Percentiles rank a stretch among this genome's conserved stretches.
These are phyloP conservation scores for Paecilomyces variotii DNA, from an alignment of 2,329 filamentous ascomycete genomes.

Conservation along the genomic window DNA sequence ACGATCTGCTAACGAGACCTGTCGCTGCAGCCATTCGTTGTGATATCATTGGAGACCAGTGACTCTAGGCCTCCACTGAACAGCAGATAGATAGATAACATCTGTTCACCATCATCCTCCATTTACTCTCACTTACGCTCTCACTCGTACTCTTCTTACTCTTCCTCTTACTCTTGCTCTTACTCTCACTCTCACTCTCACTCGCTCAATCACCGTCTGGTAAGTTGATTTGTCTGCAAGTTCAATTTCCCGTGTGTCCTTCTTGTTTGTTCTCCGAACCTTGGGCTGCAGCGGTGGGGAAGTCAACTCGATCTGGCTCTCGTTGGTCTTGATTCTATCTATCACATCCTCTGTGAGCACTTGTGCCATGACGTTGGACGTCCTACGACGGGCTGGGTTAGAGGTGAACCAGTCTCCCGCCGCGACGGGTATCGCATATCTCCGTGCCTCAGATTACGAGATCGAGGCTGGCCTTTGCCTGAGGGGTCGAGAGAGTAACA, in stretches of 20 bases:
- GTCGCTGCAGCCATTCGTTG: not conserved
- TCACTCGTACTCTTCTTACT: too few species aligned
- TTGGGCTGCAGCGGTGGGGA: not conserved
- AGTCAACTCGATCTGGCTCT: too few species aligned
- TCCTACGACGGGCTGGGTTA: not conserved
- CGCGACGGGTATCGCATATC: not conserved
- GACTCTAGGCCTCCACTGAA: not conserved
- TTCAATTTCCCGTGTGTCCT: not conserved
- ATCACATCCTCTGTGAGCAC: not conserved
- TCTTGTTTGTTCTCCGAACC: not conserved
- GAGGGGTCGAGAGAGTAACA: not conserved
- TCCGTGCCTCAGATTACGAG: not conserved
- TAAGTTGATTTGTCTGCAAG: not conserved
- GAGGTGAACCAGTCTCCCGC: not conserved
- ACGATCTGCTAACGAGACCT: not conserved
- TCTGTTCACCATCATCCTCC: not conserved
- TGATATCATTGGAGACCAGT: not conserved
- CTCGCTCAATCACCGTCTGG: not conserved
- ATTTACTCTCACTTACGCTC: not conserved
- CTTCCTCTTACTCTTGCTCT: not conserved
- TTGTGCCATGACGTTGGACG: not conserved
- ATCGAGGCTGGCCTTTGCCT: not conserved
- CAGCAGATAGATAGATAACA: not conserved
- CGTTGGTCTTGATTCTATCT: not conserved
- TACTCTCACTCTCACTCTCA: not conserved